Evolutionary conservation across 2,329 filamentous ascomycete species (phyloP).

Genomic region (Talaromyces marneffei): DNA sequence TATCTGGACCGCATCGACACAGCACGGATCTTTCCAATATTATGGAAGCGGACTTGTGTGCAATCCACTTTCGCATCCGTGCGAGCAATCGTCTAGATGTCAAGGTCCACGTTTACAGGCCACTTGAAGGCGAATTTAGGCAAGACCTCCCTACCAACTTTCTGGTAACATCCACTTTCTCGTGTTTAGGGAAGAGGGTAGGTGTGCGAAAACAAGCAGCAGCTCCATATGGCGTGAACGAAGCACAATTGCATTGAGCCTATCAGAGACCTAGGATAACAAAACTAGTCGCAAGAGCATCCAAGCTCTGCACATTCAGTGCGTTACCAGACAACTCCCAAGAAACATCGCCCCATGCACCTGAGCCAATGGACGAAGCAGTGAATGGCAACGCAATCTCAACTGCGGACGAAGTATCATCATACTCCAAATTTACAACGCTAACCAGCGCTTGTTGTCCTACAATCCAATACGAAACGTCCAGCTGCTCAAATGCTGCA

Average conservation of each 20-base stretch:
- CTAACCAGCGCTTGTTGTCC: slow-evolving; percentile 8
- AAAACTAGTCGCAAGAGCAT: slow-evolving; percentile 10
- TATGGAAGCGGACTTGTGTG: too few relatives aligned
- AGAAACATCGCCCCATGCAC: slow-evolving; percentile 7
- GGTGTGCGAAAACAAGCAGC: neutral
- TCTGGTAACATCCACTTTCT: too few relatives aligned
- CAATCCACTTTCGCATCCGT: too few relatives aligned
- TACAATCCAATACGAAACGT: slow-evolving; percentile 12
- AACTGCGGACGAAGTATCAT: neutral
- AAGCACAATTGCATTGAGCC: neutral
- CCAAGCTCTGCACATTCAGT: neutral
- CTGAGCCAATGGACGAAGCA: neutral
- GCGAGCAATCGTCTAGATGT: too few relatives aligned
- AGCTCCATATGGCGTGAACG: neutral
- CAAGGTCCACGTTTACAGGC: too few relatives aligned
- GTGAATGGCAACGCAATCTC: slow-evolving; percentile 5
- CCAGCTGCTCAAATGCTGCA: neutral
- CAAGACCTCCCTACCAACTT: too few relatives aligned
- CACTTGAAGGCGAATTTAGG: too few relatives aligned
- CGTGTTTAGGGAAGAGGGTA: neutral
- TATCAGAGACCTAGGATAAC: slow-evolving; percentile 1
- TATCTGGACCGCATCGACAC: too few relatives aligned
- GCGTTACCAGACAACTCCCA: slow-evolving; percentile 5
- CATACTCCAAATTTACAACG: slow-evolving; percentile 11
- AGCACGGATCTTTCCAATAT: too few relatives aligned